Conservation (phyloP, 257 asterid genomes). For the Paulownia fortunei region DNA sequence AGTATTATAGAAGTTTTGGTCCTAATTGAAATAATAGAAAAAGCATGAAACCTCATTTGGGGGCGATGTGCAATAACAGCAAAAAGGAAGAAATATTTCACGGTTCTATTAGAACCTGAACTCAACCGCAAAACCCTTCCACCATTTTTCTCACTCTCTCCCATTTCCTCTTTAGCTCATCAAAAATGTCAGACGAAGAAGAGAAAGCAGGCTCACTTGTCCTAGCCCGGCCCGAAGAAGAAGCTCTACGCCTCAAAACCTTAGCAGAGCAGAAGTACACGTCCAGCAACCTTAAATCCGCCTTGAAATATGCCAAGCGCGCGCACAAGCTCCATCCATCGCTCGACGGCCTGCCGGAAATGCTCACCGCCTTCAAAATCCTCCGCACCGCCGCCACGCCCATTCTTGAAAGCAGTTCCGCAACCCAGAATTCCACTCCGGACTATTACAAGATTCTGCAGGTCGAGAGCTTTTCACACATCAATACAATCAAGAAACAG, state of each 20-base stretch:
- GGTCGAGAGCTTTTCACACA: conserved; percentile 69
- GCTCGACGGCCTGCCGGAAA: conserved; percentile 59
- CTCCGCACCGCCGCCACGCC: conserved; percentile 49
- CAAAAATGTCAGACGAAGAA: conserved; percentile 41
- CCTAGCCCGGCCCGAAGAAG: conserved; percentile 35
- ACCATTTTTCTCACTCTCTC: background rate
- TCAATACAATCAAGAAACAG: conserved; percentile 68
- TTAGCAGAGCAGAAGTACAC: conserved; percentile 62
- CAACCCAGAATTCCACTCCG: conserved; percentile 30
- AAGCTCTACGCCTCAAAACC: conserved; percentile 60
- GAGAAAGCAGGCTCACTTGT: conserved; percentile 14
- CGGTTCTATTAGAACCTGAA: background rate
- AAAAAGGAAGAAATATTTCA: background rate
- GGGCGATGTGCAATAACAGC: background rate
- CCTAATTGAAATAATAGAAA: background rate
- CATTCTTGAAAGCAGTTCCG: conserved; percentile 6
- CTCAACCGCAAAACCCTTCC: conserved; percentile 30
- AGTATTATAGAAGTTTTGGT: background rate
- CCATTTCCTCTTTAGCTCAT: background rate
- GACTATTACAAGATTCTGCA: conserved; percentile 78
- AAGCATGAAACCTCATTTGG: background rate
- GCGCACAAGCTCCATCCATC: conserved; percentile 65
- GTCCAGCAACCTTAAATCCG: conserved; percentile 67
- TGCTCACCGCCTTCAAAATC: conserved; percentile 68
- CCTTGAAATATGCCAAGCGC: conserved; percentile 67